Evolutionary conservation across 345 rosid species (phyloP).

Genomic region (Syzygium aqueum): DNA sequence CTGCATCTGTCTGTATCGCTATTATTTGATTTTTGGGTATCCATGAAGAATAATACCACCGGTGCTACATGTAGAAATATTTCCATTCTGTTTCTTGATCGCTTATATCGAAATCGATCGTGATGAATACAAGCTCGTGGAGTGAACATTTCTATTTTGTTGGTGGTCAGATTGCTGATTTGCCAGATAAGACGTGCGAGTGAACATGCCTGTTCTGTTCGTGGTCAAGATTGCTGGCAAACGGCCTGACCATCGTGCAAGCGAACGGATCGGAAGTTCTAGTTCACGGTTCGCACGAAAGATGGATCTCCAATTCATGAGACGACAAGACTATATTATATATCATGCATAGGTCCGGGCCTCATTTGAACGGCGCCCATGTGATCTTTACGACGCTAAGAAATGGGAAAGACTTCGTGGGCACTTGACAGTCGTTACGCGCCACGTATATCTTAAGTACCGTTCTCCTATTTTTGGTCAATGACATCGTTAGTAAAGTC

Average conservation of each 20-base stretch:
- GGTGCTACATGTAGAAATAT: background rate
- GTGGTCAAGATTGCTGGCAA: background rate
- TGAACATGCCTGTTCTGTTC: background rate
- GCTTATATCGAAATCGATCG: background rate
- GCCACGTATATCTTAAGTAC: too few relatives aligned
- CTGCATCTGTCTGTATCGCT: background rate
- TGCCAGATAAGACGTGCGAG: background rate
- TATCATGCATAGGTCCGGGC: background rate
- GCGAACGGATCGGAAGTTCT: background rate
- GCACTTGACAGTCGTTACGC: background rate
- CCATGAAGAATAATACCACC: background rate
- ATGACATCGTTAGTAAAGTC: background rate
- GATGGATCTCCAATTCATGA: background rate
- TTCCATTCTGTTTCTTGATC: background rate
- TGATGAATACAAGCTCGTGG: background rate
- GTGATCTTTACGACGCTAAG: background rate
- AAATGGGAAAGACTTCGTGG: background rate
- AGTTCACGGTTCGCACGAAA: background rate
- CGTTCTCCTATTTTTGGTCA: too few relatives aligned
- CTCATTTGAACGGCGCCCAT: background rate
- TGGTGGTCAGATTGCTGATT: background rate
- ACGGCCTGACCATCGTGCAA: background rate
- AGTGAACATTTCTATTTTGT: background rate
- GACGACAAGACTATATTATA: background rate
- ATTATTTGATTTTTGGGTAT: background rate